Base-by-base conservation (phyloP, 768 basidiomycete genomes). In the Gloeostereum incarnatum region DNA sequence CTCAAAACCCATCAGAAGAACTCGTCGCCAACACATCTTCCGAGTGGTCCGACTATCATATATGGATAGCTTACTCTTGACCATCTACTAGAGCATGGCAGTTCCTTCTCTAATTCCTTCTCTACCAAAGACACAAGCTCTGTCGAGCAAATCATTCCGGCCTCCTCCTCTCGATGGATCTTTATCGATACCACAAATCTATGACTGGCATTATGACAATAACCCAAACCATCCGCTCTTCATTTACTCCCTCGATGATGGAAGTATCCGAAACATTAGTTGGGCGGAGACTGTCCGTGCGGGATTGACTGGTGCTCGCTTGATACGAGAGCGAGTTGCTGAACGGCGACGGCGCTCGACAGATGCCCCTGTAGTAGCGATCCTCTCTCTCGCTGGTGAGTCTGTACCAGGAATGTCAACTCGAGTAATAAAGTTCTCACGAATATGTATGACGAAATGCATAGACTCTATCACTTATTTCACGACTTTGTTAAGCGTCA, bases 91-190 rank as follows among this genome's bases (percentile, higher is more conserved):
- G n/a, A n/a, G n/a, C n/a, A n/a, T n/a, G n/a, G n/a, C n/a, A n/a
- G n/a, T n/a, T 30, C 17, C 29, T 17, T 30, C 29, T 30, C 29
- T 3, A 13, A 30, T 30, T 13, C 29, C 29, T 4, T 6, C 29
- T 30, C 3, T 30, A 17, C 29, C 29, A 6, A 30, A 30, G 17
- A 30, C 29, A 30, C 29, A 30, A 17, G 29, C 29, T 13, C 5
- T 30, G 3, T 58, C 59, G 3, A 30, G 13, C 13, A 30, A 17
- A 13, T 13, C 29, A 30, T 66, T 65, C 47, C 31, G 19, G 3
- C 45, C 41, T 2, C 59, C 58, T 4, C 52, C 59, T 1, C 37
- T 56, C 30, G 55, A 57, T 42, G 49, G 47, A 13, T 46, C 49
- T 3, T 39, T 57, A 5, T 38, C 43, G 2, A 20, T 58, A 16